These are phyloP conservation scores for Botryotinia convoluta DNA, from an alignment of 2,329 filamentous ascomycete species.

Conservation along the genomic window DNA sequence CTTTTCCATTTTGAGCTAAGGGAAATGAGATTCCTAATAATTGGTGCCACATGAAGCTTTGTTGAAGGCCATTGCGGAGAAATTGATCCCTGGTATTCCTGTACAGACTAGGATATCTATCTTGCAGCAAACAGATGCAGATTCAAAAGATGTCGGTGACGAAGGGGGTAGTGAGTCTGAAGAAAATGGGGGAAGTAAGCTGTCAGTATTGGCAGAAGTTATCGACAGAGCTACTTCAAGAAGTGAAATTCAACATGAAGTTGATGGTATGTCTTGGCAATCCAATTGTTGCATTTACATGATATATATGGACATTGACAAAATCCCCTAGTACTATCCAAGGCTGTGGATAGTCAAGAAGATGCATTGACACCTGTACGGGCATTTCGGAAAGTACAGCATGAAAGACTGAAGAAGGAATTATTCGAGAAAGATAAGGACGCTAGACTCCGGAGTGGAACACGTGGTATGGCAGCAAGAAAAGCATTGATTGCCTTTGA, in stretches of 20 bases:
- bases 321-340: constrained; percentile 51
- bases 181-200: constrained; percentile 30
- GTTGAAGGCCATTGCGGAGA: constrained; percentile 71
- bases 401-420: constrained; percentile 59
- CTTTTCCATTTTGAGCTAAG: background rate
- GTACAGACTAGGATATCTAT: constrained; percentile 63
- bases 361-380: constrained; percentile 58
- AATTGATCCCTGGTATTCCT: constrained; percentile 73
- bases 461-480: constrained; percentile 70
- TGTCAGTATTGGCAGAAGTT: constrained; percentile 64
- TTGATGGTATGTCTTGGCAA: constrained; percentile 47
- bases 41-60: constrained; percentile 51
- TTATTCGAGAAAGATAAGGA: constrained; percentile 71
- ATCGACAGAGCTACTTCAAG: constrained; percentile 58
- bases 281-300: background rate
- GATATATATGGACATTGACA: background rate
- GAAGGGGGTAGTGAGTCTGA: constrained; percentile 32
- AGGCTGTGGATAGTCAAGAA: constrained; percentile 53
- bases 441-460: constrained; percentile 70
- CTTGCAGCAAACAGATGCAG: constrained; percentile 60
- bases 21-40: constrained; percentile 3
- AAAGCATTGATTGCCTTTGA: constrained; percentile 71
- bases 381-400: constrained; percentile 59
- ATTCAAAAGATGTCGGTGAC: constrained; percentile 37
- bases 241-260: constrained; percentile 58